These are phyloP conservation scores for Musa balbisiana DNA, from an alignment of 202 grass and related monocot genomes.

Conservation along the genomic window DNA sequence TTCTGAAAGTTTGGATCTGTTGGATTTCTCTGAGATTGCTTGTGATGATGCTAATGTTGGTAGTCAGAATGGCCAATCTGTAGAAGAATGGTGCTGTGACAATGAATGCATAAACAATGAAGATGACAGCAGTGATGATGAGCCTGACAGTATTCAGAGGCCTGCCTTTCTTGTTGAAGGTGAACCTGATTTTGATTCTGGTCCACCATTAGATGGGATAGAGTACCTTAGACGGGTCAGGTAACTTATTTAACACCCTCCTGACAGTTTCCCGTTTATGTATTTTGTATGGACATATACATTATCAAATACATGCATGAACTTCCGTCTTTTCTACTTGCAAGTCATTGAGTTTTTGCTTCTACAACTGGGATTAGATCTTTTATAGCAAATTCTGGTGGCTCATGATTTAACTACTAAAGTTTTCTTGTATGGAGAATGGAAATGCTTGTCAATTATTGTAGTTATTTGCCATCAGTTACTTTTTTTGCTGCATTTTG, in stretches of 20 bases:
- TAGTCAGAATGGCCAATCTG: background rate
- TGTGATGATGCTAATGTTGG: constrained; percentile 3
- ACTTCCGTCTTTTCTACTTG: background rate
- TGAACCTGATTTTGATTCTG: constrained; percentile 90
- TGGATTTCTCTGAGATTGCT: background rate
- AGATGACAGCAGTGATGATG: constrained; percentile 51
- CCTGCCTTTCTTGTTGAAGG: constrained; percentile 72
- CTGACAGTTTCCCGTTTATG: background rate
- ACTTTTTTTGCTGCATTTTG: no score
- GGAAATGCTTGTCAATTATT: background rate
- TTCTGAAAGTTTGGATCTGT: constrained; percentile 24
- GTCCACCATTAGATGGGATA: constrained; percentile 64
- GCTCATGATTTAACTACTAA: background rate
- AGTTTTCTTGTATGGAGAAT: background rate
- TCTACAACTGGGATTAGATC: background rate
- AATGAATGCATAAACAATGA: constrained; percentile 31
- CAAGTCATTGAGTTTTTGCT: background rate
- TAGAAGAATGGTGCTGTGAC: constrained; percentile 21
- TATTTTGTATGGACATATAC: background rate
- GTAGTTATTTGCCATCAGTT: background rate
- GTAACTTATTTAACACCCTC: constrained; percentile 26
- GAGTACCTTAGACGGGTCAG: constrained; percentile 96
- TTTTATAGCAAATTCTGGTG: background rate
- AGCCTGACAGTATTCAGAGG: constrained; percentile 58
- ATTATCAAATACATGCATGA: background rate